Evolutionary conservation across 805 yeast genomes (phyloP).

Genomic region (Huiozyma naganishii): DNA sequence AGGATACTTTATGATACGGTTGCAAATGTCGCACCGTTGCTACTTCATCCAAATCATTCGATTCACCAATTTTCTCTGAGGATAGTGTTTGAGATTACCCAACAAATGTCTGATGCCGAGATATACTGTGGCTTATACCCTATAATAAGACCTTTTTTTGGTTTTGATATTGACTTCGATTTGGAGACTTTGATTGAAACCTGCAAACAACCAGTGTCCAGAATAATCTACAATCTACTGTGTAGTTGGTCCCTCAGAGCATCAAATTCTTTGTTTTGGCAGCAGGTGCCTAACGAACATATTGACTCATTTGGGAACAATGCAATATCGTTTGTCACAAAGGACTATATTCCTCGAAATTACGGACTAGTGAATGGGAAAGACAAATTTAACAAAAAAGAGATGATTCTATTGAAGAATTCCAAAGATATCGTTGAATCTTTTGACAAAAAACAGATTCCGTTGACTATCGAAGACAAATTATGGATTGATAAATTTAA

Average conservation of each 20-base stretch:
- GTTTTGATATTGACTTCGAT: slow-evolving; percentile 62
- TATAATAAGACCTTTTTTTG: slow-evolving; percentile 60
- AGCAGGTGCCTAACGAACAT: slow-evolving; percentile 31
- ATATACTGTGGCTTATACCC: slow-evolving; percentile 77
- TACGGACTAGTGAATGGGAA: slow-evolving; percentile 17
- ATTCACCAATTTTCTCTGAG: slow-evolving; percentile 59
- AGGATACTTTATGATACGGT: slow-evolving; percentile 46
- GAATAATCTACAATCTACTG: slow-evolving; percentile 52
- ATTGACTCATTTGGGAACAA: slow-evolving; percentile 39
- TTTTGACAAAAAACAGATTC: slow-evolving; percentile 35
- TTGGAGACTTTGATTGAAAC: slow-evolving; percentile 60
- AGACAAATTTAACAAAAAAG: slow-evolving; percentile 8
- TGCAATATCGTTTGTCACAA: slow-evolving; percentile 16
- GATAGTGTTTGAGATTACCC: slow-evolving; percentile 51
- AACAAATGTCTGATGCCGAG: slow-evolving; percentile 63
- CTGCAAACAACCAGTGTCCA: slow-evolving; percentile 54
- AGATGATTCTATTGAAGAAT: slow-evolving; percentile 7
- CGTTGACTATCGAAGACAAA: slow-evolving; percentile 54
- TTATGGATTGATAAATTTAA: slow-evolving; percentile 64
- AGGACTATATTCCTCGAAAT: slow-evolving; percentile 18
- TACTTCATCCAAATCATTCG: slow-evolving; percentile 82
- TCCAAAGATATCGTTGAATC: slow-evolving; percentile 19
- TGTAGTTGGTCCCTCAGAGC: slow-evolving; percentile 63
- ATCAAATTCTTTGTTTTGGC: slow-evolving; percentile 73
- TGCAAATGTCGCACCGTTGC: slow-evolving; percentile 40